Evolutionary conservation across 73 alveolate genomes (phyloP), one percentile per base, ranked within the genome.

Genomic region (Paramecium pentaurelia): DNA sequence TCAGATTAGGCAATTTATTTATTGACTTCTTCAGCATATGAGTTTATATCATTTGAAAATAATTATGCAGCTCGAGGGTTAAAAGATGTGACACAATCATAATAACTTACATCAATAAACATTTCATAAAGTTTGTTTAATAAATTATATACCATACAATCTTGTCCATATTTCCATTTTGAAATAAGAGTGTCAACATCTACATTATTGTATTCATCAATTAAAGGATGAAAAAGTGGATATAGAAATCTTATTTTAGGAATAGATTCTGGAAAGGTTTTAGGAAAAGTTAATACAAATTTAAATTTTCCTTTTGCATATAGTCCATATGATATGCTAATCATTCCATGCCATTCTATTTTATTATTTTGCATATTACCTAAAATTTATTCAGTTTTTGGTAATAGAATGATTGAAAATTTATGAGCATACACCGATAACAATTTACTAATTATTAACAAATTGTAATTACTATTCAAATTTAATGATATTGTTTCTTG

Each of bases 161-260:
- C 77, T 80, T 80, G 30, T 25, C 91, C 91, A 80, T 80, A 80
- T 80, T 80, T 80, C 77, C 91, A 80, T 45, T 44, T 80, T 27
- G 91, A 77, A 27, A 80, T 22, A 2, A 80, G 73, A 2, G 75
- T 12, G 12, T 80, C 91, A 44, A 45, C 91, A 44, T 80, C 91
- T 8, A 80, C 73, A 27, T 45, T 38, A 45, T 42, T 42, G 16
- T 20, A 40, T 36, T 40, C 71, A 49, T 80, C 54, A 44, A 80
- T 80, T 12, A 80, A 34, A 42, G 77, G 91, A 45, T 80, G 91
- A 2, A 42, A 8, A 0, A 80, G 27, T n/a, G 44, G 70, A 12
- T 16, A 9, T 9, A 80, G 28, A 30, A 80, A 80, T 80, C 75
- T 44, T 14, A 80, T 42, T 80, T 80, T 80, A 44, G 75, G 91